Evolutionary conservation across 129 eudicot species (phyloP).

Genomic region (Flaveria linearis): DNA sequence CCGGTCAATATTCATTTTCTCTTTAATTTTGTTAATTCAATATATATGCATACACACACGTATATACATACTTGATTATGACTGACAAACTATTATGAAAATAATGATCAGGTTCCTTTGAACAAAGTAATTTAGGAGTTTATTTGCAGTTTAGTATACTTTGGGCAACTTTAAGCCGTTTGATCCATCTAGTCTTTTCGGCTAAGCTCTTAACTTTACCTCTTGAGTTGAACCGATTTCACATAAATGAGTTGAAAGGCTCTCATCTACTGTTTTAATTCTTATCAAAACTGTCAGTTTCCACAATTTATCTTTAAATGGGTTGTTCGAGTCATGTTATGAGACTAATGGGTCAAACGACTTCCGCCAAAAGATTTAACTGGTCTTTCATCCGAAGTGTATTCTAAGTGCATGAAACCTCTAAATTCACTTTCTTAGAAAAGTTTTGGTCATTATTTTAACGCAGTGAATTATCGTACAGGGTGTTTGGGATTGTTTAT

Average conservation of each 20-base stretch:
- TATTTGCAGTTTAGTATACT: too few relatives aligned
- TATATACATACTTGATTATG: too few relatives aligned
- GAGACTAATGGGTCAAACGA: not conserved
- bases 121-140: too few relatives aligned
- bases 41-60: too few relatives aligned
- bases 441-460: not conserved
- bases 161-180: too few relatives aligned
- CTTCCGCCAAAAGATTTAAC: not conserved
- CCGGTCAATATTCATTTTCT: too few relatives aligned
- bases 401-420: not conserved
- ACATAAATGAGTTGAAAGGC: not conserved
- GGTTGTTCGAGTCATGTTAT: not conserved
- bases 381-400: not conserved
- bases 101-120: too few relatives aligned
- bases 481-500: not conserved
- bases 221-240: not conserved
- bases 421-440: not conserved
- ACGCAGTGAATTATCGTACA: not conserved
- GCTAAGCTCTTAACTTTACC: not conserved
- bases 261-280: not conserved
- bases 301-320: not conserved
- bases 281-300: not conserved
- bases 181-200: not conserved
- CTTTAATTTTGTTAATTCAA: too few relatives aligned
- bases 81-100: too few relatives aligned